phyloP scores from a whole-genome alignment of 164 flowering plant genomes.

The Stephania japonica region DNA sequence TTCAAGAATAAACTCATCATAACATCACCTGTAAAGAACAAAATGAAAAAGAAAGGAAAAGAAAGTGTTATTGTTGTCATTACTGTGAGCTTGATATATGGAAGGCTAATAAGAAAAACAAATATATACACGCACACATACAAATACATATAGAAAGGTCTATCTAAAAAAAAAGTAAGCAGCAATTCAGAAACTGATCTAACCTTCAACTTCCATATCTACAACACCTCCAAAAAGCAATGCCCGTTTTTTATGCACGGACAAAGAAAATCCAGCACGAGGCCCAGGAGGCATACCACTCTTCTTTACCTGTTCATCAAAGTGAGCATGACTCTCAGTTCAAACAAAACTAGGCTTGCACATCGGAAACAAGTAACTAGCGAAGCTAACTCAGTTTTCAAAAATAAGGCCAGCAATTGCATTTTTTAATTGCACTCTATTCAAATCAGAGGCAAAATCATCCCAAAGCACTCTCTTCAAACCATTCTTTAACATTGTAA shows the following conservation, averaged over 20 bases:
- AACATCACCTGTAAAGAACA: slow-evolving; percentile 61
- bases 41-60: background rate
- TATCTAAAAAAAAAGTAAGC: background rate
- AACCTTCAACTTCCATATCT: slow-evolving; percentile 94
- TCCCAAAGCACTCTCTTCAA: too few relatives aligned
- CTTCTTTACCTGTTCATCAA: slow-evolving; percentile 65
- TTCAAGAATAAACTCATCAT: slow-evolving; percentile 94
- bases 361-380: too few relatives aligned
- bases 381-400: too few relatives aligned
- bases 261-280: slow-evolving; percentile 96
- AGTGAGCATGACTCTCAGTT: background rate
- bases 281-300: slow-evolving; percentile 98
- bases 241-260: slow-evolving; percentile 91
- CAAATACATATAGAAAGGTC: background rate
- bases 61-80: too few relatives aligned
- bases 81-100: too few relatives aligned
- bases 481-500: too few relatives aligned
- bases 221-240: slow-evolving; percentile 97
- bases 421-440: too few relatives aligned
- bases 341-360: background rate
- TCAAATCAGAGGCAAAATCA: too few relatives aligned
- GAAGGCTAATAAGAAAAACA: background rate
- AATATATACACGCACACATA: background rate
- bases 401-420: too few relatives aligned
- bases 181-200: slow-evolving; percentile 3